Percentiles rank a stretch among this genome's conserved stretches.
phyloP scores from a whole-genome alignment of 106 monocot species.

The Allium cepa region DNA sequence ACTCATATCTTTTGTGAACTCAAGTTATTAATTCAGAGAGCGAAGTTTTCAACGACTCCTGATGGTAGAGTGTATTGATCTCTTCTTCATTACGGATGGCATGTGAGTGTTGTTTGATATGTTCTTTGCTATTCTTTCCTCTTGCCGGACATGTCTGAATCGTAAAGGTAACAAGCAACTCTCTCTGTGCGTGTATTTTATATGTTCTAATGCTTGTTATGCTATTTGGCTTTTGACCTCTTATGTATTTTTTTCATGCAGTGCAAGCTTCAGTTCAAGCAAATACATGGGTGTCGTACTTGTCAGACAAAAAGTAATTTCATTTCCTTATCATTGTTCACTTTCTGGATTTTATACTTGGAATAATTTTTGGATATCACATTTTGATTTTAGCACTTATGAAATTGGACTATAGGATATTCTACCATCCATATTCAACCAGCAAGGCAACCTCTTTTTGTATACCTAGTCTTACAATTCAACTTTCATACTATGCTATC shows the following conservation, averaged over 20 bases:
- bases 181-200: no score
- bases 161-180: slow-evolving; percentile 9
- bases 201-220: no score
- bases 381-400: not conserved
- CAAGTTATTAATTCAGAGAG: slow-evolving; percentile 69
- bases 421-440: slow-evolving; percentile 65
- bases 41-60: slow-evolving; percentile 83
- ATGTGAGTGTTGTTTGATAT: slow-evolving; percentile 32
- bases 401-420: slow-evolving; percentile 48
- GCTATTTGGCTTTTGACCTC: not conserved
- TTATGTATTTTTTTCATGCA: no score
- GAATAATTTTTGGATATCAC: not conserved
- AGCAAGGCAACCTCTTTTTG: slow-evolving; percentile 35
- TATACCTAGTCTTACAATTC: no score
- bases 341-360: no score
- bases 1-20: slow-evolving; percentile 66
- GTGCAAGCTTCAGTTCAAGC: no score
- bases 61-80: slow-evolving; percentile 79
- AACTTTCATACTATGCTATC: no score
- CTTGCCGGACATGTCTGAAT: slow-evolving; percentile 2
- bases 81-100: slow-evolving; percentile 75
- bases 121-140: not conserved
- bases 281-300: slow-evolving; percentile 37
- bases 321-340: not conserved
- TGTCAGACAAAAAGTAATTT: slow-evolving; percentile 72